These are phyloP conservation scores for Alternaria longipes DNA, from an alignment of 2,329 filamentous ascomycete species.

Conservation along the genomic window DNA sequence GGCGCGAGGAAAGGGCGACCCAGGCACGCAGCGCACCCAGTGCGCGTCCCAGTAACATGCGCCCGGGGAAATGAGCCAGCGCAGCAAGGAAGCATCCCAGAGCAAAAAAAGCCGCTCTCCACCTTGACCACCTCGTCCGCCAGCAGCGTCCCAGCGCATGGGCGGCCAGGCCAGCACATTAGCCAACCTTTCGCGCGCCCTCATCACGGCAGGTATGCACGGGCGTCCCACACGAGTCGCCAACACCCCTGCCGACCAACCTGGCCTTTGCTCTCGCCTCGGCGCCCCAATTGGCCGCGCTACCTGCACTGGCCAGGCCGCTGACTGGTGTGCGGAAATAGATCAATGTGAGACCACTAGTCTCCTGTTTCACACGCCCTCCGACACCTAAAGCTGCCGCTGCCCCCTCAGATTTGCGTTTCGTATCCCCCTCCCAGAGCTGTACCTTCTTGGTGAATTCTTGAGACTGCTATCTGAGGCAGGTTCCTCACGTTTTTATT, in stretches of 20 bases:
- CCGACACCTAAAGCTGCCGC: conserved; percentile 52
- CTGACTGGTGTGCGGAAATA: conserved; percentile 46
- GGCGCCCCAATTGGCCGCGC: conserved; percentile 34
- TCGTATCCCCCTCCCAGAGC: conserved; percentile 47
- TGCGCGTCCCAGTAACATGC: conserved; percentile 1
- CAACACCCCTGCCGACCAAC: conserved; percentile 17
- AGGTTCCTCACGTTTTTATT: conserved; percentile 39
- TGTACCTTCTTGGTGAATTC: conserved; percentile 46
- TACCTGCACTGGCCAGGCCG: conserved; percentile 34
- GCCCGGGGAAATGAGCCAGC: not conserved
- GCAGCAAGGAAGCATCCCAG: not conserved
- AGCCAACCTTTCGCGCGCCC: conserved; percentile 19
- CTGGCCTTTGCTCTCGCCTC: conserved; percentile 19
- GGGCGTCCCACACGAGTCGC: conserved; percentile 36
- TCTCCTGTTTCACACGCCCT: conserved; percentile 52
- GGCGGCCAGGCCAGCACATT: conserved; percentile 15
- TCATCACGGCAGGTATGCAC: conserved; percentile 21
- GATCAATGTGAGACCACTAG: conserved; percentile 50
- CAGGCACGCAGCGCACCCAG: not conserved
- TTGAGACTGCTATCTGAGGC: conserved; percentile 50
- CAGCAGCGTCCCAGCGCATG: not conserved
- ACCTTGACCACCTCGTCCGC: conserved; percentile 2
- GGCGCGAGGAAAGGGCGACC: conserved; percentile 16
- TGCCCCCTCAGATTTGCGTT: conserved; percentile 52
- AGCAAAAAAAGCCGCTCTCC: conserved; percentile 9